phyloP scores from a whole-genome alignment of 495 filamentous ascomycete genomes.

The Talaromyces adpressus region DNA sequence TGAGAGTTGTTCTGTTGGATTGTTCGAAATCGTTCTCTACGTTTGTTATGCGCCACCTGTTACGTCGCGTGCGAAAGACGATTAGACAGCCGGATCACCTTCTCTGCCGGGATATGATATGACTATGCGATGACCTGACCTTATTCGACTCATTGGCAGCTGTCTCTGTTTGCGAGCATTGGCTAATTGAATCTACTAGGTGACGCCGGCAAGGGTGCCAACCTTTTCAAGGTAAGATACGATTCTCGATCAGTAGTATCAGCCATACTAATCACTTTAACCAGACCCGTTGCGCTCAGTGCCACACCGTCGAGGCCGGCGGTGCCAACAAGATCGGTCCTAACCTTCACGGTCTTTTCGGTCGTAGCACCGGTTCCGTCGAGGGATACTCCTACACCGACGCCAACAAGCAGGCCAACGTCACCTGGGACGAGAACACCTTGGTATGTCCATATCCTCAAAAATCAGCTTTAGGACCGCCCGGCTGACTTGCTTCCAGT shows the following conservation, averaged over 20 bases:
- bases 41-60: neutral
- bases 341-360: conserved; percentile 94
- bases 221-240: conserved; percentile 83
- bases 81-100: neutral
- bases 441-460: conserved; percentile 52
- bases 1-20: neutral
- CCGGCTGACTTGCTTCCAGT: conserved; percentile 36
- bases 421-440: conserved; percentile 80
- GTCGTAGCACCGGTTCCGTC: conserved; percentile 84
- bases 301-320: conserved; percentile 82
- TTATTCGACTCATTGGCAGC: neutral
- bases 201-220: conserved; percentile 93
- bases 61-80: neutral
- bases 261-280: neutral
- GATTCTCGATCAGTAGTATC: neutral
- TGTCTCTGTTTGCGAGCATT: neutral
- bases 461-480: neutral
- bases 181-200: conserved; percentile 43
- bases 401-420: conserved; percentile 95
- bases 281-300: conserved; percentile 93
- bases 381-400: conserved; percentile 97
- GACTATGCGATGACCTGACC: neutral
- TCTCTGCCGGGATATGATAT: neutral
- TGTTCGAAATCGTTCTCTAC: neutral
- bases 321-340: conserved; percentile 98